Evolutionary conservation across 2,329 filamentous ascomycete species (phyloP), one percentile per base, ranked within the genome.

Genomic region (Arthrobotrys sinensis): DNA sequence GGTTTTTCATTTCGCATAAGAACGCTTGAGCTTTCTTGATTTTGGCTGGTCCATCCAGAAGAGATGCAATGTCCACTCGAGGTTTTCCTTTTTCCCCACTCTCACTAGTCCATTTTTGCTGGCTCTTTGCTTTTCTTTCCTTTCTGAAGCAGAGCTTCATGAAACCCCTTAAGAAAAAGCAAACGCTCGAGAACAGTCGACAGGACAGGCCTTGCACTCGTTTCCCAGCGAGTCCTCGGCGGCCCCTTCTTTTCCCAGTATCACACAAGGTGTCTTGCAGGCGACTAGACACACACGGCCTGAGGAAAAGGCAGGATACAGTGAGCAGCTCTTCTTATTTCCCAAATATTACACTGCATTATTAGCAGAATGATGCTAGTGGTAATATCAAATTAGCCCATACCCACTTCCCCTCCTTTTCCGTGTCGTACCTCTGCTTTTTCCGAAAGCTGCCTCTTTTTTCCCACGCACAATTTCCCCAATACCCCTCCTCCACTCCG

Each of bases 151-250:
- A 71, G 24, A 60, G 73, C 73, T 77, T 77, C 62, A 72, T 71
- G 68, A 78, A 72, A 71, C 75, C 75, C 75, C 75, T 78, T 78
- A 77, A 77, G 60, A 68, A 72, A 75, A 78, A 78, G 75, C 75
- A 78, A 78, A 57, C 36, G 36, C 40, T 40, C 16, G 3, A 34
- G 32, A 46, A 48, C 34, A 64, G 62, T 43, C 34, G 65, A 55
- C 71, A 69, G 71, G 57, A 63, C 72, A 53, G 55, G 60, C 62
- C 71, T 76, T 52, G 53, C 34, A 52, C 62, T 46, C 34, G 38
- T 63, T 38, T 24, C n/a, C 32, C n/a, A 21, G 45, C 38, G 36
- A 19, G 40, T 45, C 3, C 2, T 66, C 40, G 53, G 43, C 55
- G 66, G 43, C 52, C 66, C 66, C 55, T 50, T 53, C 57, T 55